Evolutionary conservation across 1,139 yeast genomes (phyloP), one percentile per base, ranked within the genome.

Genomic region (Candida neerlandica): DNA sequence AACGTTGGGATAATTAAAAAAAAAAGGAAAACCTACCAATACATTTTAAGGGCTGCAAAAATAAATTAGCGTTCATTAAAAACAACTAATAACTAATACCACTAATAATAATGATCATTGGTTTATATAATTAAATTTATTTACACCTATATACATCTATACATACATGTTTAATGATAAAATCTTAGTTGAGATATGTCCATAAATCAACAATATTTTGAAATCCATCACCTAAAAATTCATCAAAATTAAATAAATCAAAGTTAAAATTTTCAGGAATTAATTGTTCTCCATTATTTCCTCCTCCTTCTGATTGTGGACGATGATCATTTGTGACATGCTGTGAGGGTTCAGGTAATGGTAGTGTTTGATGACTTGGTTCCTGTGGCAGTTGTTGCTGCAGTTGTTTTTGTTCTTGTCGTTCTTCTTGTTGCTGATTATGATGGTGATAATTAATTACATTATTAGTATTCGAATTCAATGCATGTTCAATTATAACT

Each of bases 1-100:
- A 52, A 44, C 46, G 52, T 7, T 52, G 54, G 55, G 51, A 50
- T 15, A 45, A 50, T 16, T 49, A 43, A 39, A n/a, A n/a, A n/a
- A n/a, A n/a, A n/a, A n/a, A n/a, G n/a, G 23, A 21, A 21, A 21
- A 21, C 23, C 23, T 6, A 6, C 23, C 4, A 4, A 21, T 6
- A 21, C 23, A 21, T 6, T 21, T 21, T 6, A 21, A 21, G 4
- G 6, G 23, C 23, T 21, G 23, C 23, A 21, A 21, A 21, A 21
- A 21, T 4, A 21, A 21, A 6, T 21, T 21, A 21, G 23, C 23
- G 23, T 21, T n/a, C n/a, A n/a, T n/a, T n/a, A n/a, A n/a, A n/a
- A n/a, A n/a, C 23, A 21, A 21, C 23, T 21, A 4, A 21, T 21
- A 21, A 21, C 23, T n/a, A n/a, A n/a, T n/a, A n/a, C n/a, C n/a